Base-by-base conservation (phyloP, 192 early-diverging fungal species). In the Spizellomyces punctatus region DNA sequence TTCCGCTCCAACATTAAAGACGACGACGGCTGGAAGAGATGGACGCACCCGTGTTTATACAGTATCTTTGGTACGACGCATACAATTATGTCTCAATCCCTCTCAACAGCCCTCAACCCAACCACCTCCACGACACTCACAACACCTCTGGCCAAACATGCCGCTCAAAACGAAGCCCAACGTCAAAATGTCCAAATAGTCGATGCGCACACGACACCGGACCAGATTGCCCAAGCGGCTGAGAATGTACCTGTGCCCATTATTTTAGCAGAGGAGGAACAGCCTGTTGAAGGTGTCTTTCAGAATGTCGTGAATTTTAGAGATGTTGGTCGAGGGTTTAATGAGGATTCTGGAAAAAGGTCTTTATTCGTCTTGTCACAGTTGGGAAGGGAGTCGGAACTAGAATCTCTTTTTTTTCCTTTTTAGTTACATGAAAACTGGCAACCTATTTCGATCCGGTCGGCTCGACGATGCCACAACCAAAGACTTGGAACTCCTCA, bases 361-460 rank as follows among this genome's bases (percentile, higher is more conserved):
- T 66, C 22, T 36, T 43, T 74, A 46, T 72, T 72, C 27, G 27
- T 36, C 27, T 36, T 36, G 27, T 36, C 27, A 36, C 27, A 36
- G 47, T 1, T 65, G 50, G 1, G 52, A 8, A 54, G 66, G 50
- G 10, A 21, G 48, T 0, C n/a, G n/a, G 41, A 46, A n/a, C 43
- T 57, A 56, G 49, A 56, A n/a, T 22, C 21, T 14, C 49, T 67
- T 9, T 6, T 16, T 62, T 5, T 16, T 27, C 58, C 58, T 45
- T 14, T 45, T 12, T 67, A 73, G 71, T 7, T 74, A 77, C 43
- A 64, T 83, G 50, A 77, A 78, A 41, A 27, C 46, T 6, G 76
- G 76, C 3, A 64, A 73, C 12, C 17, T 83, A 9, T 83, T 83
- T 46, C 47, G 81, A 62, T 81, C 79, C 36, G 81, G 72, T 10